A percentile compares a stretch with the other conserved stretches of the same genome.
These are phyloP conservation scores for Ustulina deusta DNA, from an alignment of 2,329 filamentous ascomycete species.

Conservation along the genomic window DNA sequence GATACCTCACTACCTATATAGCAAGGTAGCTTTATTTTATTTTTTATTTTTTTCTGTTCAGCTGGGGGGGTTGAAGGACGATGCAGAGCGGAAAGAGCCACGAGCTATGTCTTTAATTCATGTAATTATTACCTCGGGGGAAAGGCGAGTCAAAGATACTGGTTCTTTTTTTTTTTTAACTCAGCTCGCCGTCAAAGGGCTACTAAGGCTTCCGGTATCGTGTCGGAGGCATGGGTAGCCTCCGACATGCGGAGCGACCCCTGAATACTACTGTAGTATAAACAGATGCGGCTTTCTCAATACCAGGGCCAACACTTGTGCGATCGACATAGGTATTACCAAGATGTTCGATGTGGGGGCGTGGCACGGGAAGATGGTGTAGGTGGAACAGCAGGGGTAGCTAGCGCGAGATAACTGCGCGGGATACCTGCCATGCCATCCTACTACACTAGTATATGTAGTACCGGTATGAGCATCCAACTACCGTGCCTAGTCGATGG, in stretches of 20 bases:
- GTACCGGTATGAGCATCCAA: no score
- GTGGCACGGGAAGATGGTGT: conserved; percentile 2
- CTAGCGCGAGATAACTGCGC: no score
- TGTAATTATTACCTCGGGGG: conserved; percentile 10
- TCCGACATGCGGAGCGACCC: conserved; percentile 27
- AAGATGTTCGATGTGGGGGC: conserved; percentile 2
- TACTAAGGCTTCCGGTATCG: not conserved
- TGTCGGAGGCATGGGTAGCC: not conserved
- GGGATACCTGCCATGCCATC: no score
- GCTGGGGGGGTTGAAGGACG: not conserved
- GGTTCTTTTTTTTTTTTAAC: not conserved
- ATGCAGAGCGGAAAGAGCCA: not conserved
- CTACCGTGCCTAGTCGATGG: no score
- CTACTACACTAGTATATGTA: no score
- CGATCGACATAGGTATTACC: conserved; percentile 14
- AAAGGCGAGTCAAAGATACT: not conserved
- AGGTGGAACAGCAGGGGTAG: no score
- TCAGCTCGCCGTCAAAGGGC: not conserved
- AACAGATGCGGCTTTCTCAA: not conserved
- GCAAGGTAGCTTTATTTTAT: conserved; percentile 14
- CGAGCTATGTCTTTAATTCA: conserved; percentile 21
- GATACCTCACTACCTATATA: conserved; percentile 23
- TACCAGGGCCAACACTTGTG: not conserved
- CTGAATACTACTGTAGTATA: no score
- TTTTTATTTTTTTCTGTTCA: not conserved